Evolutionary conservation across 2,329 filamentous ascomycete species (phyloP), one percentile per base, ranked within the genome.

Genomic region (Trichoderma cornu-damae): DNA sequence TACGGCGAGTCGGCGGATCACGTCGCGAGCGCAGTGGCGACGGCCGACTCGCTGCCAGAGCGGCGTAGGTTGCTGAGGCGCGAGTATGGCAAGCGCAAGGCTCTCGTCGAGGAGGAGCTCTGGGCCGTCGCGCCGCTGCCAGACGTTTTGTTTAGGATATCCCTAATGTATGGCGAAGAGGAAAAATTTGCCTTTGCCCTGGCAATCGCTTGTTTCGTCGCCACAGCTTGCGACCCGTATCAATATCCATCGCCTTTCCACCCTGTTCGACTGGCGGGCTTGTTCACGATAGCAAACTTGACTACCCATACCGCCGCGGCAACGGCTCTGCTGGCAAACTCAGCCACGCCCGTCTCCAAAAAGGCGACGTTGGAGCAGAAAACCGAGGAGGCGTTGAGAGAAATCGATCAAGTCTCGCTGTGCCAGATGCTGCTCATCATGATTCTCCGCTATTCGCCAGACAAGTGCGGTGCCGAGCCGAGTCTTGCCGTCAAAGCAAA

Each of bases 361-460:
- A 61, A 59, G 1, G 59, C 60, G 38, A 53, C 59, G 51, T 49
- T 70, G n/a, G 63, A 66, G 18, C 44, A 62, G 43, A 58, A 64
- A 49, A 61, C 63, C 12, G 62, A 69, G 0, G 62, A 73, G 18
- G 59, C 65, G 0, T 63, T 83, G 16, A 65, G 67, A 3, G 71
- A 73, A 14, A 74, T 79, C 8, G 81, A 84, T 57, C 79, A 80
- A 60, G 73, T 80, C 3, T 78, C 76, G 8, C 68, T 83, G 49
- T 79, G 77, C 60, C 79, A 84, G 62, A 77, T 77, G 55, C 65
- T 84, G 12, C 69, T 83, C 54, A 69, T 75, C 35, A 72, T 85
- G 63, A 71, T 79, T 11, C 61, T 77, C 18, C 68, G 72, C 28
- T 73, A 76, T 44, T 74, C 70, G 1, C 73, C 74, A 0, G 62